A percentile compares a stretch with the other conserved stretches of the same genome.
Conservation (phyloP, 352 stramenopile genomes). For the Phytophthora cajani region DNA sequence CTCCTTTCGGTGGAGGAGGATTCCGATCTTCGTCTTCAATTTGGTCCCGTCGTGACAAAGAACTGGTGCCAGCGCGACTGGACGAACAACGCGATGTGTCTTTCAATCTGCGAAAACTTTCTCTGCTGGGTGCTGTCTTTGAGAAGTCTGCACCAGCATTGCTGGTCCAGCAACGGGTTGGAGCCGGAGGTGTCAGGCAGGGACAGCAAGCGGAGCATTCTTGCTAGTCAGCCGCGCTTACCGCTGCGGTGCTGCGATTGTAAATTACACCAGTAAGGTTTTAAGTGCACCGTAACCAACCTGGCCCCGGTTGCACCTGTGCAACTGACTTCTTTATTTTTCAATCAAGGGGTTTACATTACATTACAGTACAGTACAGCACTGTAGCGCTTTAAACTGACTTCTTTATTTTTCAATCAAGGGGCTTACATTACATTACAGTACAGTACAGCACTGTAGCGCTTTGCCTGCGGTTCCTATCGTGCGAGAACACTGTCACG, state of each 20-base stretch:
- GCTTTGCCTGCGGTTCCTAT: background rate
- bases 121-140: background rate
- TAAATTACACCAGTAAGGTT: background rate
- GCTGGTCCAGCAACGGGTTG: background rate
- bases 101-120: slow-evolving; percentile 22
- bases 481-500: background rate
- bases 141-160: background rate
- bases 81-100: slow-evolving; percentile 29
- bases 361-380: too few relatives aligned
- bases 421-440: background rate
- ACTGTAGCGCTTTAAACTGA: background rate
- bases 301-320: slow-evolving; percentile 5
- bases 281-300: background rate
- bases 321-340: background rate
- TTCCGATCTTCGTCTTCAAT: slow-evolving; percentile 8
- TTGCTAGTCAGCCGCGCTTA: slow-evolving; percentile 4
- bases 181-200: background rate
- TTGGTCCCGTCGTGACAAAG: slow-evolving; percentile 9
- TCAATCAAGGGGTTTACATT: background rate
- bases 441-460: too few relatives aligned
- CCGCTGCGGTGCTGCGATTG: slow-evolving; percentile 4
- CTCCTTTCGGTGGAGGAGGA: slow-evolving; percentile 10
- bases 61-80: slow-evolving; percentile 13
- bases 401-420: slow-evolving; percentile 1
- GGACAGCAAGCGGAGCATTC: slow-evolving; percentile 10